Evolutionary conservation across 306 rosid species (phyloP), one percentile per base, ranked within the genome.

Genomic region (Amphicarpaea edgeworthii): DNA sequence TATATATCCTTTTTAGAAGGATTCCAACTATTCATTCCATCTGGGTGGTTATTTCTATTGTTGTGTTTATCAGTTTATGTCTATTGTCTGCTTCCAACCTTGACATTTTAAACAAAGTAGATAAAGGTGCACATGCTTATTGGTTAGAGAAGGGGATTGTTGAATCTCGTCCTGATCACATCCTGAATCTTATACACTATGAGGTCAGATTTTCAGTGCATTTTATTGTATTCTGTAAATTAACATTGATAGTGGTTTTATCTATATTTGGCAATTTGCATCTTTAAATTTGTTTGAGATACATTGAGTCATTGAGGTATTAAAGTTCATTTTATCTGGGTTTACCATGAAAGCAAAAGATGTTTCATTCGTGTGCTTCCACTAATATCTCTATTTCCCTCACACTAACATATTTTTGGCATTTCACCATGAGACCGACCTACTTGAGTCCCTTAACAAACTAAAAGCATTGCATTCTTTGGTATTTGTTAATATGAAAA

Each of bases 181-280:
- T 92, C 81, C 89, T 95, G 72, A 95, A 95, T 86, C 93, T 92
- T 37, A 89, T 95, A 67, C 99, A 95, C 80, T 95, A 95, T 40
- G 99, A 90, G 99, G 97, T 92, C n/a, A 67, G 84, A 68, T 69
- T 78, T 75, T 75, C 82, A 37, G 11, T 75, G 40, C 54, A 71
- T 76, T 37, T 58, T 41, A 7, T 40, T 70, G 41, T 19, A 5
- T 17, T 16, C 4, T 69, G 23, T 28, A 32, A 54, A 30, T 19
- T 51, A 8, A 72, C 19, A 30, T 61, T 61, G 38, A 19, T 62
- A 23, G 49, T 78, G 47, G 38, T 62, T 63, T 50, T 43, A 37
- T 72, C 24, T 68, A 12, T 68, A 15, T 61, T 11, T 15, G 28
- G 42, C 37, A 17, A 26, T 6, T 14, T 20, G 20, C 6, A 43